Evolutionary conservation across 73 alveolate species (phyloP).

Genomic region (Tetrahymena borealis): DNA sequence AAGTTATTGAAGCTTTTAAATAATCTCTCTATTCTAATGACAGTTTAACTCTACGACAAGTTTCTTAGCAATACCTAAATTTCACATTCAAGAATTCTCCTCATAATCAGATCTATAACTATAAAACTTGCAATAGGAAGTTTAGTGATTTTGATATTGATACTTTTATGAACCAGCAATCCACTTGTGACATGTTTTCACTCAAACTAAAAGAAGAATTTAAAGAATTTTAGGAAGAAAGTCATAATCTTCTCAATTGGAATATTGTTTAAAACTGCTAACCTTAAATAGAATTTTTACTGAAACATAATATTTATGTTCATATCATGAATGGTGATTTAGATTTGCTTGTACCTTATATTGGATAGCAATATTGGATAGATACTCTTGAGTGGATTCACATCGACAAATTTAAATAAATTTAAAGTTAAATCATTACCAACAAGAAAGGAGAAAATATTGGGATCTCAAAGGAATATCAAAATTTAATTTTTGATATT

Average conservation of each 20-base stretch:
- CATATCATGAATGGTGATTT: constrained; percentile 8
- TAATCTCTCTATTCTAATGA: neutral
- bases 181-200: neutral
- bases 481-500: neutral
- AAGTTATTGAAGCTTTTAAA: neutral
- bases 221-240: neutral
- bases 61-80: neutral
- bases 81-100: neutral
- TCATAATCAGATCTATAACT: neutral
- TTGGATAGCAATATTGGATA: constrained; percentile 4
- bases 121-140: neutral
- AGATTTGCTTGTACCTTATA: constrained; percentile 14
- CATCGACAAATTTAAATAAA: neutral
- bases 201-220: neutral
- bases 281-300: neutral
- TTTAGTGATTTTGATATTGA: neutral
- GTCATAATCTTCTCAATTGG: neutral
- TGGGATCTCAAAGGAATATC: neutral
- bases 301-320: neutral
- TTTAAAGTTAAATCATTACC: neutral
- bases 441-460: constrained; percentile 7
- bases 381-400: neutral
- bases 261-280: neutral
- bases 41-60: neutral
- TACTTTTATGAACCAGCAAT: neutral